Conservation (phyloP, 371 early-diverging fungal species). For the Zopfochytrium polystomum region DNA sequence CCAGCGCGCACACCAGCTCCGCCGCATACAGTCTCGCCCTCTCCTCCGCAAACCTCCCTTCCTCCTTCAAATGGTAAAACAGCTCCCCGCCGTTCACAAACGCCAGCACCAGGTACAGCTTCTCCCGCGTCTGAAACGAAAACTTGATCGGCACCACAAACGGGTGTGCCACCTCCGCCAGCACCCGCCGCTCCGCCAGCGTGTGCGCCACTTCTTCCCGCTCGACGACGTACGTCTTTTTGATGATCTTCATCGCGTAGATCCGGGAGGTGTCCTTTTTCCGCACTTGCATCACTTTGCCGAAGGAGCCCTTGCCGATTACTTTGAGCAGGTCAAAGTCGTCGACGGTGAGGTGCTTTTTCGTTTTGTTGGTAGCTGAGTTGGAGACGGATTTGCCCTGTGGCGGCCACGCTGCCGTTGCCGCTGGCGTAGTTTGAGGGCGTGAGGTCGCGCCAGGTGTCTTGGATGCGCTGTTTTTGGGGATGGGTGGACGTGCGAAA, state of each 20-base stretch:
- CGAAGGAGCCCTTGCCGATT: conserved; percentile 94
- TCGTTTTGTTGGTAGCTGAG: conserved; percentile 14
- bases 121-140: conserved; percentile 56
- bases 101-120: conserved; percentile 91
- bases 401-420: not conserved
- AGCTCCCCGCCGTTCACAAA: conserved; percentile 99
- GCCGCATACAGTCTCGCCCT: conserved; percentile 83
- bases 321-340: conserved; percentile 93
- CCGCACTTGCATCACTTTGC: conserved; percentile 95
- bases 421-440: not conserved
- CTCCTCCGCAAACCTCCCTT: conserved; percentile 68
- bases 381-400: conserved; percentile 21
- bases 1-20: conserved; percentile 81
- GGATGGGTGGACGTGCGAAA: not conserved
- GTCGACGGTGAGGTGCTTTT: conserved; percentile 65
- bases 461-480: conserved; percentile 11
- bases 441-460: conserved; percentile 16
- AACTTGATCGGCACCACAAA: conserved; percentile 61
- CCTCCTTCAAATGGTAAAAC: conserved; percentile 83
- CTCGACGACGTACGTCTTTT: conserved; percentile 91
- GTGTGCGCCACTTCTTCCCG: conserved; percentile 66
- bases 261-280: conserved; percentile 90
- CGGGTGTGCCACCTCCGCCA: conserved; percentile 52
- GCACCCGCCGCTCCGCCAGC: conserved; percentile 54
- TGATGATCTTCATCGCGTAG: conserved; percentile 96